Base-by-base conservation (phyloP, 2,329 filamentous ascomycete species). In the Penicillium aurantiogriseum region DNA sequence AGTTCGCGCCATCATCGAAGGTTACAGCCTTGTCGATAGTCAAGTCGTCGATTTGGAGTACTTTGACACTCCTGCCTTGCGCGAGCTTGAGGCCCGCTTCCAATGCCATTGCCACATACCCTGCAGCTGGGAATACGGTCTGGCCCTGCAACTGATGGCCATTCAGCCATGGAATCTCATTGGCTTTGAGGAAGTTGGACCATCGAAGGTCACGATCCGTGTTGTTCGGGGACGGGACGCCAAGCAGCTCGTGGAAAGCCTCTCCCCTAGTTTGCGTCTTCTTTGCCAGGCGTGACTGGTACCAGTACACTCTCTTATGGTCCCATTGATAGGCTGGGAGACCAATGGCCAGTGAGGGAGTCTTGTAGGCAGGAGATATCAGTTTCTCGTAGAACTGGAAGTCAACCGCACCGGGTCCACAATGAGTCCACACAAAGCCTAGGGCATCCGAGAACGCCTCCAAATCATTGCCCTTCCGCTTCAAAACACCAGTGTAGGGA, bases 301-400 rank as follows among this genome's bases (percentile, higher is more conserved):
- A 68, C 64, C 76, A 80, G 55, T 76, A 69, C 2, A 60, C 43
- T 35, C 74, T 68, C 1, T 72, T 72, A 58, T 82, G 78, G 46
- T 81, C 78, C 76, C 79, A 83, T 1, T 75, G 70, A 54, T 83
- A 83, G 0, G 65, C 47, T 0, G 80, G 79, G 0, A 77, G 56
- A 42, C 60, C 66, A 36, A 31, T 31, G 10, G 29, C 29, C 29
- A 31, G 29, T 13, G 29, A 31, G 11, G 29, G 29, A 31, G 29
- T 5, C 29, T 31, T 31, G 8, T 13, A 31, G 5, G 29, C 29
- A 13, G 29, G 29, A 31, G 10, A 31, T 31, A 31, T 13, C 3
- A 31, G 29, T 31, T 31, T 3, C 29, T 31, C 29, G 29, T 13
- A 31, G 29, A 5, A 5, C 29, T 31, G 29, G 15, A 48, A 48